phyloP scores from a whole-genome alignment of 371 early-diverging fungal species.

The Paraphysoderma sedebokerense region DNA sequence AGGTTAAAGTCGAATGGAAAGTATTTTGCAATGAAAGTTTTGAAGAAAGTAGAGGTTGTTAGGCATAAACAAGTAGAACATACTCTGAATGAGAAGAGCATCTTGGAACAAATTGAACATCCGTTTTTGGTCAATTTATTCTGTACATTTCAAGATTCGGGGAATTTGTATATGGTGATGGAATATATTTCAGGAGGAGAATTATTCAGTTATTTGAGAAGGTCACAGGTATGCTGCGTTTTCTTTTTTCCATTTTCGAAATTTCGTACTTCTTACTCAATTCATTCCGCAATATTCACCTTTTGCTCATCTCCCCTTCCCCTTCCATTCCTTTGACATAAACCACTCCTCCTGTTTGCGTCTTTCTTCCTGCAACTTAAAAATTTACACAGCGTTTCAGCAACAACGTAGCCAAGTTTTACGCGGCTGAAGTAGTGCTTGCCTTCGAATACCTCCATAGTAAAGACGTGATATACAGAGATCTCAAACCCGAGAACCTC shows the following conservation, averaged over 20 bases:
- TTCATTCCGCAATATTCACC: constrained; percentile 3
- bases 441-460: constrained; percentile 80
- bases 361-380: no score
- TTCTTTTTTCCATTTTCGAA: constrained; percentile 2
- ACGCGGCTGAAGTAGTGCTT: constrained; percentile 34
- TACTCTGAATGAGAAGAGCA: constrained; percentile 85
- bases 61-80: constrained; percentile 91
- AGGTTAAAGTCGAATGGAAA: constrained; percentile 38
- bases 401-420: constrained; percentile 63
- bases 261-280: neutral
- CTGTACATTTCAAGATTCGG: constrained; percentile 78
- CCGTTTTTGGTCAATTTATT: constrained; percentile 88
- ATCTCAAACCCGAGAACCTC: constrained; percentile 89
- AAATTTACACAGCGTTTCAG: constrained; percentile 54
- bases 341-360: no score
- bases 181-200: constrained; percentile 96
- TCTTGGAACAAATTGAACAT: constrained; percentile 66
- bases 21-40: constrained; percentile 87
- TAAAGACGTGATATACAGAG: constrained; percentile 84
- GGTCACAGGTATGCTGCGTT: constrained; percentile 34
- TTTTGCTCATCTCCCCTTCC: no score
- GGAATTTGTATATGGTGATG: constrained; percentile 80
- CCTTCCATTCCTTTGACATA: no score
- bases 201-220: constrained; percentile 85
- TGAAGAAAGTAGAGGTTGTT: constrained; percentile 82